phyloP scores from a whole-genome alignment of 225 moss, liverwort and hornwort species.

The Pseudisothecium myosuroides region DNA sequence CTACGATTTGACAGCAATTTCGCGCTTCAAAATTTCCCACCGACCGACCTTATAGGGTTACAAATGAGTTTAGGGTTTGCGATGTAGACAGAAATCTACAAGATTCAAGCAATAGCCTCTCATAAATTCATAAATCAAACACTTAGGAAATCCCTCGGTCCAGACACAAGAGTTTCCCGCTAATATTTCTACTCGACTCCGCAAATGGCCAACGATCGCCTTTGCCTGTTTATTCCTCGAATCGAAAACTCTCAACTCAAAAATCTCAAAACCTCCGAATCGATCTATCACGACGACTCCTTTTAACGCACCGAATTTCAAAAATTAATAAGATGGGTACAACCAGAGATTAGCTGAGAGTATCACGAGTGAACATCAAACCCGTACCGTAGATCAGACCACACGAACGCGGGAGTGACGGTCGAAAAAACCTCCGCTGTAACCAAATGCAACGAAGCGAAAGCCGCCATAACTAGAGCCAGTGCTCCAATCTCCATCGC shows the following conservation, averaged over 20 bases:
- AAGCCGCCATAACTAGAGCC: neutral
- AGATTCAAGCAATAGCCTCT: neutral
- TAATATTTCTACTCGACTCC: neutral
- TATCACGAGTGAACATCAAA: neutral
- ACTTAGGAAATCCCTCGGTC: neutral
- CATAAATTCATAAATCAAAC: neutral
- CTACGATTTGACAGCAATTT: neutral
- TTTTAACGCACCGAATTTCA: neutral
- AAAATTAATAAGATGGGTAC: neutral
- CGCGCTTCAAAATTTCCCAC: neutral
- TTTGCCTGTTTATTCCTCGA: neutral
- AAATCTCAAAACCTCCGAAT: neutral
- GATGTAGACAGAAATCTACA: neutral
- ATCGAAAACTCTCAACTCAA: neutral
- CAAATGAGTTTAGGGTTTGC: neutral
- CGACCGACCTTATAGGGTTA: neutral
- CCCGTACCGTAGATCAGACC: conserved; percentile 32
- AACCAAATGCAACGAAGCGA: neutral
- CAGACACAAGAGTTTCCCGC: neutral
- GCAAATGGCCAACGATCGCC: neutral
- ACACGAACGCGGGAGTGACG: conserved; percentile 24
- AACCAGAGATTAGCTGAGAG: neutral
- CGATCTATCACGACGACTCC: neutral
- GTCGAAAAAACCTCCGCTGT: neutral
- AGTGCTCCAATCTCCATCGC: conserved; percentile 2